Evolutionary conservation across 805 yeast species (phyloP).

Genomic region (Komagataella kurtzmanii): DNA sequence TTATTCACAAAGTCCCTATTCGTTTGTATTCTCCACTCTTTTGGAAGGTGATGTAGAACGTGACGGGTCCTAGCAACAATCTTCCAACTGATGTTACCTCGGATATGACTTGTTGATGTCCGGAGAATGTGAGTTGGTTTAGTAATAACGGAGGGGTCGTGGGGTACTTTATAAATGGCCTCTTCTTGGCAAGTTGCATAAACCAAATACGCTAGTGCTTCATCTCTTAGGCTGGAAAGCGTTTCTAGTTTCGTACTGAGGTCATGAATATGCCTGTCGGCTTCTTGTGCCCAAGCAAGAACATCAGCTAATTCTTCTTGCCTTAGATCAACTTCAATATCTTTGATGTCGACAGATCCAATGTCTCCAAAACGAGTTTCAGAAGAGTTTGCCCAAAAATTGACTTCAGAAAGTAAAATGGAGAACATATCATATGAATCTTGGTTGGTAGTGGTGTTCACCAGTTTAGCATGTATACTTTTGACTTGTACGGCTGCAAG

Average conservation of each 20-base stretch:
- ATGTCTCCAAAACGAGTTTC: background rate
- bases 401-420: background rate
- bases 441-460: background rate
- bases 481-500: background rate
- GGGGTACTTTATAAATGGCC: conserved; percentile 34
- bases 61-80: conserved; percentile 70
- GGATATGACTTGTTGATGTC: conserved; percentile 55
- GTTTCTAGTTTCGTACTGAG: background rate
- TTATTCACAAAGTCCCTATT: conserved; percentile 16
- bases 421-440: background rate
- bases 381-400: background rate
- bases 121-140: conserved; percentile 77
- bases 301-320: background rate
- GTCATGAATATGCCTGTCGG: background rate
- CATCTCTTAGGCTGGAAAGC: conserved; percentile 4
- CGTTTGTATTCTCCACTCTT: conserved; percentile 27
- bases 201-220: conserved; percentile 22
- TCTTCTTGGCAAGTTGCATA: conserved; percentile 27
- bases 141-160: conserved; percentile 84
- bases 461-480: background rate
- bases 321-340: background rate
- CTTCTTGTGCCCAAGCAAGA: background rate
- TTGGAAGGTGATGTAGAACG: conserved; percentile 45
- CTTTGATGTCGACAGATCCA: background rate
- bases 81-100: conserved; percentile 83